Percentiles rank a stretch among this genome's conserved stretches.
Evolutionary conservation across 495 filamentous ascomycete genomes (phyloP).

Genomic region (Apiosordaria backusii): DNA sequence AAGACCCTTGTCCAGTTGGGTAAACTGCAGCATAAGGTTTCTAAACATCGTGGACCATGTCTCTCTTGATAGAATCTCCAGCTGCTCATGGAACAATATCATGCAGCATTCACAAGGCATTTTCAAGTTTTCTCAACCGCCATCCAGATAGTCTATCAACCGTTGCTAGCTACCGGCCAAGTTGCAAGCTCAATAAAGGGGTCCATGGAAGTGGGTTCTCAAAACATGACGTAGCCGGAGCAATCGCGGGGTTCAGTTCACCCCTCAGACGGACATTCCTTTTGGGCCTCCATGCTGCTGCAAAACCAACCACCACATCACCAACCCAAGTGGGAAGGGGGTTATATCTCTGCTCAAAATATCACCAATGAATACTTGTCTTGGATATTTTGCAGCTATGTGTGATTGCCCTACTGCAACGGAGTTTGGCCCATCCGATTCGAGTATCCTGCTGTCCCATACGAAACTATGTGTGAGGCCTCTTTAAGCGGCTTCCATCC

Average conservation of each 20-base stretch:
- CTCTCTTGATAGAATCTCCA: neutral
- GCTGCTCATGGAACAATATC: neutral
- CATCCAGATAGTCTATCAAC: neutral
- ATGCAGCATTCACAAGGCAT: neutral
- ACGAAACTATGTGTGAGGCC: neutral
- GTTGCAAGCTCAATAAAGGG: neutral
- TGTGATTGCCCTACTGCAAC: too few species aligned
- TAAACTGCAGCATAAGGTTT: neutral
- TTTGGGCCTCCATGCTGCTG: neutral
- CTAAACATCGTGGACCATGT: neutral
- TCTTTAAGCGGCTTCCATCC: neutral
- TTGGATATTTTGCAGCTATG: neutral
- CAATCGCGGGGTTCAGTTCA: too few species aligned
- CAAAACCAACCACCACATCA: neutral
- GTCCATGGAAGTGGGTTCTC: neutral
- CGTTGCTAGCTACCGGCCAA: neutral
- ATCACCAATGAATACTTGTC: neutral
- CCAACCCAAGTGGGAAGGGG: neutral
- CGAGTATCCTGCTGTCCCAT: too few species aligned
- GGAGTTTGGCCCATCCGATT: neutral
- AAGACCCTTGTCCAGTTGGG: conserved; percentile 8
- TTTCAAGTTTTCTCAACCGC: too few species aligned
- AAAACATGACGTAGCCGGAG: neutral
- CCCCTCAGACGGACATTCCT: too few species aligned
- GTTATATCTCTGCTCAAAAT: neutral